These are phyloP conservation scores for Houttuynia cordata DNA, from an alignment of 164 flowering plant species.

Conservation along the genomic window DNA sequence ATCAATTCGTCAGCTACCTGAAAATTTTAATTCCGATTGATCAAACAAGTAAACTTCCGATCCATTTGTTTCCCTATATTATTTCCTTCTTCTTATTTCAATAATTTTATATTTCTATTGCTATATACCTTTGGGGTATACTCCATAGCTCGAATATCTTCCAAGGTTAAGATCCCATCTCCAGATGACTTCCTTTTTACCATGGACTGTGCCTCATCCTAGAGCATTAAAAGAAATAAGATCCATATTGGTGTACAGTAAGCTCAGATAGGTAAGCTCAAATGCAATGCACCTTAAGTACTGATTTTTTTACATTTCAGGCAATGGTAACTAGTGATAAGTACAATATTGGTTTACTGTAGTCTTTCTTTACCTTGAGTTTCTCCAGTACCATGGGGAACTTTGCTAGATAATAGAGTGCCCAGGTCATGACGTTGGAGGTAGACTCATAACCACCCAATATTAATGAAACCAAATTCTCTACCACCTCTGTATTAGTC, in stretches of 20 bases:
- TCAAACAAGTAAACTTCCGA: background rate
- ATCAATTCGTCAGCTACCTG: conserved; percentile 11
- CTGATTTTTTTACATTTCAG: too few relatives aligned
- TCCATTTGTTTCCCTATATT: background rate
- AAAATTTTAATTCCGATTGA: background rate
- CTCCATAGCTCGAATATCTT: conserved; percentile 8
- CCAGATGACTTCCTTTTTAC: background rate
- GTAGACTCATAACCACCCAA: conserved; percentile 14
- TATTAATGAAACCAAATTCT: conserved; percentile 9
- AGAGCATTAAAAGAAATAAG: background rate
- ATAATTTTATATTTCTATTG: background rate
- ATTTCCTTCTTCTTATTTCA: background rate
- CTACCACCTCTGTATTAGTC: conserved; percentile 7
- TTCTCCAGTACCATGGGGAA: conserved; percentile 8
- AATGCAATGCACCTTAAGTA: too few relatives aligned
- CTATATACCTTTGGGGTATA: conserved; percentile 8
- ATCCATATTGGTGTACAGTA: background rate
- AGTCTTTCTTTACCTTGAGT: conserved; percentile 6
- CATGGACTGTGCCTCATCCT: conserved; percentile 6
- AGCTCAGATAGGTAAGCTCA: too few relatives aligned
- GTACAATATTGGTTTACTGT: background rate
- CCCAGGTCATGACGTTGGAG: conserved; percentile 14
- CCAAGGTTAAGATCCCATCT: conserved; percentile 7
- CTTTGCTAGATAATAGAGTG: conserved; percentile 10
- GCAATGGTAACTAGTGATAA: background rate